Base-by-base conservation (phyloP, 208 protist genomes). In the Endotrypanum monterogeii region DNA sequence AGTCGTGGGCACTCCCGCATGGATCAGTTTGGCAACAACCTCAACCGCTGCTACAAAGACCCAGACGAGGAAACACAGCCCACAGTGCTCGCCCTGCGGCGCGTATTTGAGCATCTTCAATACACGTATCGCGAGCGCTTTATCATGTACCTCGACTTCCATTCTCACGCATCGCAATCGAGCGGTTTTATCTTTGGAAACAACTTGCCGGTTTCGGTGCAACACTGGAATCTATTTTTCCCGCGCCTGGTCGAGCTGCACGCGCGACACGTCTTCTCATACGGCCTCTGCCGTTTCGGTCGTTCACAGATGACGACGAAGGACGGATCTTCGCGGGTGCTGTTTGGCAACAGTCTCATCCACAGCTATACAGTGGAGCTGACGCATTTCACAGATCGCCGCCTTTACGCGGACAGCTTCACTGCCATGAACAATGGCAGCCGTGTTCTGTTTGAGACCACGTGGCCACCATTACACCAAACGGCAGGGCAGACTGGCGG, bases 101-200 rank as follows among this genome's bases (percentile, higher is more conserved):
- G 89, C 46, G 69, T 96, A 18, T 95, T 98, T 63, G 83, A 92
- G 60, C 76, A 93, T 65, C 74, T 98, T 12, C 84, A 91, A 44
- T 74, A 74, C 25, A 77, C 73, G 30, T 95, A 87, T 70, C 79
- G 77, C 3, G 85, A 92, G 68, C 84, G 85, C 73, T 93, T 98
- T 62, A 84, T 91, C 67, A 83, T 96, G 80, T 97, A 95, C 79
- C 73, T 98, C 52, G 97, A 98, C 76, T 96, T 98, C 69, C 96
- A 98, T 84, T 98, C 89, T 1, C 97, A 98, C 82, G 95, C 96
- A 16, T 96, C 87, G 56, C 93, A 97, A 74, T 89, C 89, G 3
- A 94, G 84, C 48, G 84, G 85, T 39, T 98, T 98, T 76, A 86
- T 98, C 56, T 98, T 96, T 76, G 97, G 96, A 67, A 98, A 98